Base-by-base conservation (phyloP, 331 rosid genomes). In the Quercus tomentella region DNA sequence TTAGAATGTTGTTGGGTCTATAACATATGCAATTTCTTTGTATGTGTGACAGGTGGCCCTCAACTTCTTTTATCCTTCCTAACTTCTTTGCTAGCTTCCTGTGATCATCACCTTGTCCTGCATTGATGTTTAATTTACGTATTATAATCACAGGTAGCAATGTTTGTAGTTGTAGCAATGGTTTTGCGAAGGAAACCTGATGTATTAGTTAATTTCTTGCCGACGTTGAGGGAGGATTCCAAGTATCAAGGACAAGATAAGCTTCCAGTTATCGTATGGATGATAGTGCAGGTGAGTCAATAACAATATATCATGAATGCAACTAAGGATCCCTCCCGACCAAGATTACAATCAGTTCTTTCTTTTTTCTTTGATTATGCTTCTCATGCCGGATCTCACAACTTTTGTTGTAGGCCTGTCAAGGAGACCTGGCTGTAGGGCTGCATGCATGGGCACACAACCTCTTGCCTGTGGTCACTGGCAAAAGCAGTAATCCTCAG, bases 211-310 rank as follows among this genome's bases (percentile, higher is more conserved):
- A n/a, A 74, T 28, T 77, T 89, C 33, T 88, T 91, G 82, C 94
- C 94, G 31, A 82, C 81, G 21, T 82, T 95, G 83, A 92, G 86
- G 81, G 97, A 95, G 72, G 82, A 80, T 85, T 35, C 87, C 10
- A 93, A 90, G 84, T 95, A 90, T 87, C 96, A 90, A 89, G 99
- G 97, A 73, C 98, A 90, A 73, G 99, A 95, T 88, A 93, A 90
- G 84, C 96, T 95, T 82, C 88, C 96, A 70, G 86, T 95, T 79
- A 82, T 88, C 62, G 87, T 86, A 54, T 93, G 99, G 99, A 89
- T 93, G 89, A 72, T 87, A 75, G 81, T 83, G 81, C 99, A 95
- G 96, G 99, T 95, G 78, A 82, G 87, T 76, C 21, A 33, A 35
- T 77, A 61, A 75, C 52, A 22, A 73, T 21, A 33, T 70, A 7